phyloP scores from a whole-genome alignment of 169 alveolate species.

The Eimeria praecox region DNA sequence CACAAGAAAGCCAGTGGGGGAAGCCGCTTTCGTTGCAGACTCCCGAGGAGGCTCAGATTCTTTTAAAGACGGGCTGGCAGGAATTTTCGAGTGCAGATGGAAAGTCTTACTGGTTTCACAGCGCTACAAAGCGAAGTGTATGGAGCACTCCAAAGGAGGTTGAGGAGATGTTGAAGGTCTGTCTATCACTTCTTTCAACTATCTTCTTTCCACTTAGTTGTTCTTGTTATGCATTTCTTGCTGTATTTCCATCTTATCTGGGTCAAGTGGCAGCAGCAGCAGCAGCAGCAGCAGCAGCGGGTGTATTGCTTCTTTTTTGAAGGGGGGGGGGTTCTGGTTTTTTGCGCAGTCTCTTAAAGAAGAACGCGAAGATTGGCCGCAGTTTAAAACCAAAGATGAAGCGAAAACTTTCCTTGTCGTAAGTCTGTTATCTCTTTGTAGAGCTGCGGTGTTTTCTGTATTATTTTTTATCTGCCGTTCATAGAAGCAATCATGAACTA shows the following conservation, averaged over 20 bases:
- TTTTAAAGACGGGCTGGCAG: slow-evolving; percentile 85
- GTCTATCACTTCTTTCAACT: neutral
- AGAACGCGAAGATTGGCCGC: slow-evolving; percentile 54
- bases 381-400: slow-evolving; percentile 41
- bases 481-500: too few species aligned
- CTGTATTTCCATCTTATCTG: neutral
- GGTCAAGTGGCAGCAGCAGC: too few species aligned
- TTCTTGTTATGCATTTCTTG: neutral
- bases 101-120: slow-evolving; percentile 88
- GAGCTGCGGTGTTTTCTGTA: neutral
- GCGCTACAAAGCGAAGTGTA: slow-evolving; percentile 88
- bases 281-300: too few species aligned
- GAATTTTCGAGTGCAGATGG: slow-evolving; percentile 91
- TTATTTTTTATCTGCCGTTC: too few species aligned
- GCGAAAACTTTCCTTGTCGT: slow-evolving; percentile 42
- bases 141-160: slow-evolving; percentile 92
- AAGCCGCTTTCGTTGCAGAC: slow-evolving; percentile 86
- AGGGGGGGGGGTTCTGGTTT: neutral
- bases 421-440: too few species aligned
- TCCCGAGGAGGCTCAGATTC: slow-evolving; percentile 68
- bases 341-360: slow-evolving; percentile 18
- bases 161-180: slow-evolving; percentile 77
- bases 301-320: too few species aligned
- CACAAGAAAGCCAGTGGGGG: slow-evolving; percentile 84
- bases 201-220: neutral